Evolutionary conservation across 2,329 filamentous ascomycete genomes (phyloP), one percentile per base, ranked within the genome.

Genomic region (Xylaria polymorpha): DNA sequence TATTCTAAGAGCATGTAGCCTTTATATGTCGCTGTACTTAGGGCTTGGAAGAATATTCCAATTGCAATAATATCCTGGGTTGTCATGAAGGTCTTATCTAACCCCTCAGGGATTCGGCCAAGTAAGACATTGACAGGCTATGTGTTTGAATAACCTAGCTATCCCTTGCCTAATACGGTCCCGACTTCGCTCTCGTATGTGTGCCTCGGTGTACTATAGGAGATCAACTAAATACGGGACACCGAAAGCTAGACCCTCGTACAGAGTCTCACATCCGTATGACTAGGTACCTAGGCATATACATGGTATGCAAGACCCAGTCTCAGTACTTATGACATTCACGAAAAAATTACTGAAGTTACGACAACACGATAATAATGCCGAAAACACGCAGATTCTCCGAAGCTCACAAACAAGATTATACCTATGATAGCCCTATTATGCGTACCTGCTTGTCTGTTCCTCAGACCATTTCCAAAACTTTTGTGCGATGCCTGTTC

Each of bases 391-490:
- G 6, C 12, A 15, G 1, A 25, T 12, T 29, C 20, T 22, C 22
- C 20, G 15, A 20, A 50, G 12, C 6, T 37, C 32, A 22, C 10
- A 10, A 25, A 39, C 1, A 37, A 20, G 2, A 20, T 22, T 5
- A 4, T 7, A 20, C 22, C n/a, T n/a, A n/a, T n/a, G 18, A 35
- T 20, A 35, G 10, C 4, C 22, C 32, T 25, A 14, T 15, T 66
- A 75, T 37, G 62, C 62, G 71, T 78, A 82, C 15, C 73, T 67
- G 61, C 75, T 76, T 9, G 79, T 77, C 69, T 82, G 78, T 50
- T 81, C 78, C 64, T 85, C 83, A 32, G 77, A 79, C 83, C 82
- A 85, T 8, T 82, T 78, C 82, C 82, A 85, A 64, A 85, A 83
- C 58, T 78, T 76, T 51, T 76, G 70, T 2, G 78, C 80, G 46